phyloP scores from a whole-genome alignment of 1,284 basidiomycete genomes.

The Golubevia pallescens region DNA sequence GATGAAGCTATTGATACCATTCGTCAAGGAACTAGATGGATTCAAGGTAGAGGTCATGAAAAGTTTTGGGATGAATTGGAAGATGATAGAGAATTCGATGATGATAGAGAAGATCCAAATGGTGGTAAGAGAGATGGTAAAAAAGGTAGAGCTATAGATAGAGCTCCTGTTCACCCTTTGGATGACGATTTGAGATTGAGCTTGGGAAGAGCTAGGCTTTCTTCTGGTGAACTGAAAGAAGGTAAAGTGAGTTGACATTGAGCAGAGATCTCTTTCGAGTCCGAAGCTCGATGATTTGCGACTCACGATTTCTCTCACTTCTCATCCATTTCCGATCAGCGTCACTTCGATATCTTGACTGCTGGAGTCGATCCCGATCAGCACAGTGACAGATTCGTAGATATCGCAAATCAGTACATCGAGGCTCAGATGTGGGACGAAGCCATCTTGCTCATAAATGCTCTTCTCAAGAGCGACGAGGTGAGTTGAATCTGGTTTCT shows the following conservation, averaged over 20 bases:
- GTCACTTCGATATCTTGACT: conserved; percentile 39
- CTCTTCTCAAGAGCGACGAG: background rate
- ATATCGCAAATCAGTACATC: conserved; percentile 46
- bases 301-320: too few relatives aligned
- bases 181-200: conserved; percentile 50
- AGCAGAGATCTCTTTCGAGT: too few relatives aligned
- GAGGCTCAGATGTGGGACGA: conserved; percentile 39
- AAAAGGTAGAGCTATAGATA: conserved; percentile 32
- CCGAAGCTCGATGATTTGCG: too few relatives aligned
- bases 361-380: conserved; percentile 34
- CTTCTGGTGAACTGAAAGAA: conserved; percentile 41
- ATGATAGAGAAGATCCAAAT: background rate
- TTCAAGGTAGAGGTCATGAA: conserved; percentile 40
- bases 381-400: conserved; percentile 32
- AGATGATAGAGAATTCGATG: conserved; percentile 57
- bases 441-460: conserved; percentile 10
- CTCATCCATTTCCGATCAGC: background rate
- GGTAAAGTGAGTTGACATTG: conserved; percentile 27
- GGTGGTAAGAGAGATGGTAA: conserved; percentile 21
- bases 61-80: conserved; percentile 38
- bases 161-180: conserved; percentile 26
- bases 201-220: conserved; percentile 46
- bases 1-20: conserved; percentile 32
- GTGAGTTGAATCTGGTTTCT: background rate
- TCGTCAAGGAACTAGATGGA: conserved; percentile 50